Percentiles rank a stretch among this genome's conserved stretches.
Evolutionary conservation across 2,329 filamentous ascomycete genomes (phyloP).

Genomic region (Hypoxylon sp.): DNA sequence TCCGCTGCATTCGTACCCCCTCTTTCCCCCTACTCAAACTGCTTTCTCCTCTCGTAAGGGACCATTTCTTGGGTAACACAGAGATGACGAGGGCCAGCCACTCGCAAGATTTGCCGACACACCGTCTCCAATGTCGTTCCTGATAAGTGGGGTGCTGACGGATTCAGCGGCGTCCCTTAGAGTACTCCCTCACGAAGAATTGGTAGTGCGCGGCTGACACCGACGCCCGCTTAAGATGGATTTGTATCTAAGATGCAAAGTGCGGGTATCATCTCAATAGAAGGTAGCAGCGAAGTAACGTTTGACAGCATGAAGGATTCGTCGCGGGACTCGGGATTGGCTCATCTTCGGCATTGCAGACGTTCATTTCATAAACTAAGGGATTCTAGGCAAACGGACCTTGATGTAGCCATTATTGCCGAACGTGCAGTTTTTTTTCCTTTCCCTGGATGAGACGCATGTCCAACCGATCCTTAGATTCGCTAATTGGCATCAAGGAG

Average conservation of each 20-base stretch:
- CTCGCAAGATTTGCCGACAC: neutral
- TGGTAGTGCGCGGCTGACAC: neutral
- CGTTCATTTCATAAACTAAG: neutral
- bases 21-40: neutral
- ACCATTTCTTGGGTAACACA: neutral
- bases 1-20: neutral
- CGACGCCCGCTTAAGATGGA: neutral
- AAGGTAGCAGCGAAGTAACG: neutral
- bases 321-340: conserved; percentile 2
- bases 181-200: neutral
- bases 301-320: conserved; percentile 4
- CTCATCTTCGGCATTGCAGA: neutral
- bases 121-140: neutral
- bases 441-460: conserved; percentile 3
- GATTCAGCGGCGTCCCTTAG: neutral
- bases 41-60: neutral
- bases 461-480: conserved; percentile 2
- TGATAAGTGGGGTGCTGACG: conserved; percentile 1
- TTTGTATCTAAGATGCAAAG: conserved; percentile 1
- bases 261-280: neutral
- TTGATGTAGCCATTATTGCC: neutral
- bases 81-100: neutral
- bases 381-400: neutral
- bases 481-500: neutral
- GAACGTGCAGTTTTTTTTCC: neutral